phyloP scores from a whole-genome alignment of 177 flowering plant genomes.

The Viscum album region DNA sequence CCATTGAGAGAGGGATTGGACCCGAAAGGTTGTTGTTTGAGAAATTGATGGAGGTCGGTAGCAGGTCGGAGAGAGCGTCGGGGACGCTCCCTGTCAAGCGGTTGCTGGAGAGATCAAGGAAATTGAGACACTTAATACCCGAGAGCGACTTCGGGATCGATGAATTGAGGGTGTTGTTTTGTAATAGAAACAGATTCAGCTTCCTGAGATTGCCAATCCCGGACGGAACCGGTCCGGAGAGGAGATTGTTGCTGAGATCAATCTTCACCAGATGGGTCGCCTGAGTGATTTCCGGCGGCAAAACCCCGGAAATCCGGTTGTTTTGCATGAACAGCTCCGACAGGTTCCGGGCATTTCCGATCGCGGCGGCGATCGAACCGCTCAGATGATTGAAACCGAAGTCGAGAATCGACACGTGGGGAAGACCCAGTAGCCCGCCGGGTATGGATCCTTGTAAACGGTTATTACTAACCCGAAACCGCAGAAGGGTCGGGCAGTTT shows the following conservation, averaged over 20 bases:
- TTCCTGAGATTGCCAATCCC: constrained; percentile 50
- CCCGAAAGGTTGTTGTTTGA: constrained; percentile 72
- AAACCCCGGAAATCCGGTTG: constrained; percentile 54
- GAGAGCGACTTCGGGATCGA: constrained; percentile 62
- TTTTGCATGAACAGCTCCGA: constrained; percentile 59
- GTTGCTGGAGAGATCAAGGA: constrained; percentile 77
- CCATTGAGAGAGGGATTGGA: constrained; percentile 54
- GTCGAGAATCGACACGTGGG: constrained; percentile 65
- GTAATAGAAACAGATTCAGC: constrained; percentile 56
- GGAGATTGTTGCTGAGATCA: constrained; percentile 65
- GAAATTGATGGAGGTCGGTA: constrained; percentile 71
- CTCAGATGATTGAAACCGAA: constrained; percentile 41
- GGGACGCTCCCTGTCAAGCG: constrained; percentile 66
- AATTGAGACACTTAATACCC: constrained; percentile 49
- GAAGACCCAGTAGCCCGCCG: constrained; percentile 49
- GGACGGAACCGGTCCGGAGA: constrained; percentile 67
- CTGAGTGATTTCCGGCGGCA: constrained; percentile 56
- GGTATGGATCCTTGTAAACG: constrained; percentile 51
- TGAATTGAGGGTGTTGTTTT: constrained; percentile 52
- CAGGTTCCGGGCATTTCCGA: constrained; percentile 49
- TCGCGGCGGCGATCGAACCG: constrained; percentile 37
- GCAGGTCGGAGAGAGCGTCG: constrained; percentile 43
- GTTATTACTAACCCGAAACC: constrained; percentile 67
- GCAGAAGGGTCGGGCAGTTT: constrained; percentile 41
- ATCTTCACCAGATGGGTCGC: constrained; percentile 66